phyloP scores from a whole-genome alignment of 345 rosid genomes.

The Clarkia xantiana region DNA sequence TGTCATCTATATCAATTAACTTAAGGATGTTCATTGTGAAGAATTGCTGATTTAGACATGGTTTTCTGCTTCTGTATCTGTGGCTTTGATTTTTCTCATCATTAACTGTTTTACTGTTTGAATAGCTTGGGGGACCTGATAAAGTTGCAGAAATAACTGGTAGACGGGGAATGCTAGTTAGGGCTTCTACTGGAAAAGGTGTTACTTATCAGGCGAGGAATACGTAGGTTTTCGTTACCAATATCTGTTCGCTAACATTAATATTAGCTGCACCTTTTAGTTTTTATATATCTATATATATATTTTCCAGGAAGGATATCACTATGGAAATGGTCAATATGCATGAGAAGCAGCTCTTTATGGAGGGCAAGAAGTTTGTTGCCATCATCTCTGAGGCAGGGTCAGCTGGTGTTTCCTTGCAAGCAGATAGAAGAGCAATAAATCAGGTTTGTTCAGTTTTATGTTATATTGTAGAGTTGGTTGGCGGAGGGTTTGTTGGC shows the following conservation, averaged over 20 bases:
- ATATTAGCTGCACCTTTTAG: neutral
- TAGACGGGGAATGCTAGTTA: constrained; percentile 98
- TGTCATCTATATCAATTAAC: too few relatives aligned
- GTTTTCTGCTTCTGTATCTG: neutral
- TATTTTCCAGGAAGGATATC: constrained; percentile 58
- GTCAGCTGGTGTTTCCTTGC: constrained; percentile 96
- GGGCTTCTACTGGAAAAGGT: constrained; percentile 89
- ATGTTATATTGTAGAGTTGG: too few relatives aligned
- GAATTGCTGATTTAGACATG: neutral
- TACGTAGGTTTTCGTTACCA: constrained; percentile 42
- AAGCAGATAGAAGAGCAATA: constrained; percentile 87
- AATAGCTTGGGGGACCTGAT: constrained; percentile 98
- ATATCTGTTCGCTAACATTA: neutral
- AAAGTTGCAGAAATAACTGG: constrained; percentile 97
- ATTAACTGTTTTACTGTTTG: constrained; percentile 7
- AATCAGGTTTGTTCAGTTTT: constrained; percentile 47
- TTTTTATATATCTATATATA: neutral
- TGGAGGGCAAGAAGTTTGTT: constrained; percentile 89
- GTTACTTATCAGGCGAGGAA: constrained; percentile 95
- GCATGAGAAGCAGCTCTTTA: constrained; percentile 95
- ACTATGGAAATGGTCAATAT: constrained; percentile 99
- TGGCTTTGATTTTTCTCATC: constrained; percentile 1
- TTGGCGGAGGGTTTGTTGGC: too few relatives aligned
- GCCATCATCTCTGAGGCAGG: constrained; percentile 99
- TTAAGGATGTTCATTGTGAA: neutral